These are phyloP conservation scores for Trichosporon ovoides DNA, from an alignment of 1,284 basidiomycete species.

Conservation along the genomic window DNA sequence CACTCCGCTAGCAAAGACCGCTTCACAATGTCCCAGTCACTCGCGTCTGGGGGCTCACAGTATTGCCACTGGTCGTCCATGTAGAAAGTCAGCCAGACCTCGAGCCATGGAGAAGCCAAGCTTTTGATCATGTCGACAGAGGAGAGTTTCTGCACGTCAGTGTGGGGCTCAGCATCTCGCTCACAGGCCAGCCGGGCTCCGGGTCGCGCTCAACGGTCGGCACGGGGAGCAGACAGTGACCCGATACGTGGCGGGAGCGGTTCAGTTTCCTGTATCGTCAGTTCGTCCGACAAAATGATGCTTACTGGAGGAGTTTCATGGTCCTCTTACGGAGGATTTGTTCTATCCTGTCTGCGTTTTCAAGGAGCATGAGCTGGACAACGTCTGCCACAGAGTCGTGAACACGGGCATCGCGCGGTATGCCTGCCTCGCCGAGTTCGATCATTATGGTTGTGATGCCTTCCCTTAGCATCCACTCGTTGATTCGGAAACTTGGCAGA, in stretches of 20 bases:
- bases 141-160: not conserved
- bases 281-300: not conserved
- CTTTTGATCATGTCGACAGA: not conserved
- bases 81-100: conserved; percentile 3
- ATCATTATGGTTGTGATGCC: not conserved
- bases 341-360: not conserved
- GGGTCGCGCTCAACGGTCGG: not conserved
- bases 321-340: not conserved
- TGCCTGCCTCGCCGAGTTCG: not conserved
- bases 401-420: not conserved
- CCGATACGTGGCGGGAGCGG: not conserved
- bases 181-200: not conserved
- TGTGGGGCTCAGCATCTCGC: not conserved
- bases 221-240: not conserved
- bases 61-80: conserved; percentile 3
- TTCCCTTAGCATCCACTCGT: not conserved
- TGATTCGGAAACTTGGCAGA: not conserved
- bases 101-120: not conserved
- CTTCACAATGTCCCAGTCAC: not conserved
- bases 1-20: not conserved
- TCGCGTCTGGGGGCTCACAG: not conserved
- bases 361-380: not conserved
- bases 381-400: not conserved
- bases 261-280: not conserved
- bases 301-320: not conserved